Base-by-base conservation (phyloP, 441 rosid genomes). In the Biscutella laevigata region DNA sequence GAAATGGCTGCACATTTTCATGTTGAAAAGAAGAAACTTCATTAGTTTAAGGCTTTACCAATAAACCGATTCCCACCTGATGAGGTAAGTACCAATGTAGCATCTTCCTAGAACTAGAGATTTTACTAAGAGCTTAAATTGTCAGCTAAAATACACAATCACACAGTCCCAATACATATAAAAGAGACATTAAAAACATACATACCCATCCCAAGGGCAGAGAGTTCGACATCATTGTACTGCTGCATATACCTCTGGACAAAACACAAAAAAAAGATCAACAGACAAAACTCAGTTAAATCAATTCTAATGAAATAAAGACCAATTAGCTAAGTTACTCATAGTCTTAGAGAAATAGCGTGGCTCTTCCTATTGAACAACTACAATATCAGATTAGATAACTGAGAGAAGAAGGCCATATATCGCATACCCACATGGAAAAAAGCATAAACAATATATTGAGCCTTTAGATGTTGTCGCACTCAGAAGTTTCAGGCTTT, bases 161-260 rank as follows among this genome's bases (percentile, higher is more conserved):
- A n/a, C n/a, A 30, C 4, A 40, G 17, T 29, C 25, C 9, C 26
- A 14, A 46, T 19, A 17, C 22, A 34, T 6, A 11, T 27, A 24
- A 7, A 8, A 34, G 7, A 53, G 27, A 27, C 3, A 32, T 22
- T 7, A 8, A 20, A 20, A 45, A 16, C 13, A 44, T 0, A 47
- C 53, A 42, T 83, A 91, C 94, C 96, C 98, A 91, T 91, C 26
- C 98, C 98, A 35, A 88, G 91, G 1, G 91, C 95, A 63, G 98
- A 91, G 19, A 88, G 76, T 35, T 88, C 94, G 44, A 91, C 91
- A 67, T 91, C 95, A 53, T 70, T 71, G 78, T 78, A 65, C 62
- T 88, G 95, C 69, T 91, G 98, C 96, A 90, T 87, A 57, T 87
- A 87, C 69, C 95, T 87, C 96, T 87, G 84, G 16, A 59, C 6